Base-by-base conservation (phyloP, 2,329 filamentous ascomycete genomes). In the Ophiognomonia clavigignenti-juglandacearum region DNA sequence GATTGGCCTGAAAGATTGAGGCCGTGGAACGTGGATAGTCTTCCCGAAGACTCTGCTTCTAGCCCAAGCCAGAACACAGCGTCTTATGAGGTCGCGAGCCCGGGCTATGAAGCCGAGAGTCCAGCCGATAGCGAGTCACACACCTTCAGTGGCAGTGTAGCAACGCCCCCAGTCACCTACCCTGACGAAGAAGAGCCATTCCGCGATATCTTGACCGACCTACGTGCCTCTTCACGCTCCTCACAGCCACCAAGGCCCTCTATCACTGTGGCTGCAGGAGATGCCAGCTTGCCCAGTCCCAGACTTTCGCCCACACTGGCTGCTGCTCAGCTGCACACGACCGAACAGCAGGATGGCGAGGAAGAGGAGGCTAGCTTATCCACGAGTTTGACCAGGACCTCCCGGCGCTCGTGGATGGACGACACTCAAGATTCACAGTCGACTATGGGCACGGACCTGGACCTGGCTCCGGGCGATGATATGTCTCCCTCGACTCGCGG, bases 211-310 rank as follows among this genome's bases (percentile, higher is more conserved):
- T 59, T 64, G 5, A 74, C 78, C 54, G 73, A 77, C 39, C 69
- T 72, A 11, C 64, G 78, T 14, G 69, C 71, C 45, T 69, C 67
- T 19, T 61, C 73, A 48, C 67, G 72, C 29, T 69, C 69, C 54
- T 67, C 72, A 43, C 75, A 70, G 16, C 62, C 67, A 38, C 64
- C 75, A 24, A 73, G 78, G 20, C 70, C 69, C 39, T 74, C 91
- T 41, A 83, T 90, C 58, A 85, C 82, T 39, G 77, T 85, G 45
- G 80, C 83, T 47, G 83, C 85, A 32, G 87, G 93, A 63, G 92
- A 96, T 71, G 89, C 88, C 54, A 96, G 89, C 66, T 74, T 98
- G 52, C 93, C 93, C 43, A 98, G 93, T 64, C 93, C 93, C 27
- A 91, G 93, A 59, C 70, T 98, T 47, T 98, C 93, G 22, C 93